Evolutionary conservation across 2,329 filamentous ascomycete species (phyloP), one percentile per base, ranked within the genome.

Genomic region (Colletotrichum paranaense): DNA sequence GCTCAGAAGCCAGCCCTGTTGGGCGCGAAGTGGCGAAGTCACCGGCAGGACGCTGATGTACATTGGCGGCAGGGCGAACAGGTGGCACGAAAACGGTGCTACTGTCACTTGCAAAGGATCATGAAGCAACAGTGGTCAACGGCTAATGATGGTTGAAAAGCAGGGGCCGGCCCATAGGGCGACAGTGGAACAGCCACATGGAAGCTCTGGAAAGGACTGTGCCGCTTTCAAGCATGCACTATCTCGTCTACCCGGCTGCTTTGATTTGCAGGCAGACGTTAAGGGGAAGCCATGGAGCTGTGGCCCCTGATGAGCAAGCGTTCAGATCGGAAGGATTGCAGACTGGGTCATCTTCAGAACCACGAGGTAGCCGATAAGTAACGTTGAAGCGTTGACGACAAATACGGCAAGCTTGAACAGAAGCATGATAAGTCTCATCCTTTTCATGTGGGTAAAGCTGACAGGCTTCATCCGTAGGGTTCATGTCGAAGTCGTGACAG

Each of bases 101-200:
- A 58, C 24, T 64, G 24, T 56, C 26, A 69, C n/a, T 72, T 60
- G 16, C 16, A 49, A 62, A 71, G 71, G 67, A 70, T 62, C 67
- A 71, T 57, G 28, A 62, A 66, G 67, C 71, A 70, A 38, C 42
- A 14, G 26, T 22, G 38, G 67, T 52, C 38, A 9, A 56, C 56
- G 35, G 49, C 35, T 66, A 66, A 56, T 62, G 60, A 60, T 30
- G 46, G 19, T 64, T 56, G 46, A 11, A 19, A 59, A 49, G 46
- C 42, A 65, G 46, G 67, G 60, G 35, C 60, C 28, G 28, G 32
- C 12, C 42, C 71, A 49, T 46, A 56, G 49, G 35, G 49, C 30
- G 28, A 22, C 16, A 28, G 46, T 60, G 28, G 55, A 60, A 60
- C 26, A 42, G 35, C 60, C 64, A 58, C 59, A 66, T 74, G 60